phyloP scores from a whole-genome alignment of 768 basidiomycete species.

The Serendipita indica region DNA sequence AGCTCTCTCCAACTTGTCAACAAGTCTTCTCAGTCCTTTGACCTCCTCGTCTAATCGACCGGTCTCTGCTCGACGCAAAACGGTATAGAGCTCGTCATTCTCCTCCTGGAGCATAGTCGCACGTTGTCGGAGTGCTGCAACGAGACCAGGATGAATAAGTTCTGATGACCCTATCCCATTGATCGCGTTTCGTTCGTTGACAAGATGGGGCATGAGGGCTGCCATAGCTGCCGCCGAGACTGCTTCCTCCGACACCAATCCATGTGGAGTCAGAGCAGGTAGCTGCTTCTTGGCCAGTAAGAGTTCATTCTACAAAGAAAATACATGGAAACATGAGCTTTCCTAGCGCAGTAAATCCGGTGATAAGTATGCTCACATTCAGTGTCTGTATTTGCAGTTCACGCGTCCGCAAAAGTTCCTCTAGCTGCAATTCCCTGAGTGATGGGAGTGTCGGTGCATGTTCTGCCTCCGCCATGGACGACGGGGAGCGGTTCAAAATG shows the following conservation, averaged over 20 bases:
- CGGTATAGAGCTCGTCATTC: slow-evolving; percentile 71
- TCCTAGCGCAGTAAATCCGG: too few species aligned
- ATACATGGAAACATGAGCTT: neutral
- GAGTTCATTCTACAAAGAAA: slow-evolving; percentile 49
- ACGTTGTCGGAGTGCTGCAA: slow-evolving; percentile 58
- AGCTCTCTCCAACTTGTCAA: slow-evolving; percentile 55
- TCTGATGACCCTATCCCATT: slow-evolving; percentile 21
- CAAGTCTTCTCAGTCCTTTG: slow-evolving; percentile 47
- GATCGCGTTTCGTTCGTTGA: slow-evolving; percentile 18
- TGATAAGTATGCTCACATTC: neutral
- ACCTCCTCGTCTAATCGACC: slow-evolving; percentile 75
- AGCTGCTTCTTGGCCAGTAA: slow-evolving; percentile 51
- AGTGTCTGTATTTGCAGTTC: slow-evolving; percentile 60
- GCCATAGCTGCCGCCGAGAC: slow-evolving; percentile 52
- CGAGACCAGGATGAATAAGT: slow-evolving; percentile 38
- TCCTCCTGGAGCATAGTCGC: slow-evolving; percentile 64
- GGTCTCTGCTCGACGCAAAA: slow-evolving; percentile 59
- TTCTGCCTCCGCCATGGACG: slow-evolving; percentile 12
- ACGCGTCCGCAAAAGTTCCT: slow-evolving; percentile 57
- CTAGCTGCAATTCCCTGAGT: slow-evolving; percentile 66
- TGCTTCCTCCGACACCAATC: slow-evolving; percentile 42
- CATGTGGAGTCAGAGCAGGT: slow-evolving; percentile 32
- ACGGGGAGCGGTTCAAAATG: slow-evolving; percentile 14
- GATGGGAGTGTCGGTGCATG: slow-evolving; percentile 33
- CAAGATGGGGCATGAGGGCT: slow-evolving; percentile 57